Conservation (phyloP, 345 rosid genomes). For the Dimocarpus longan region DNA sequence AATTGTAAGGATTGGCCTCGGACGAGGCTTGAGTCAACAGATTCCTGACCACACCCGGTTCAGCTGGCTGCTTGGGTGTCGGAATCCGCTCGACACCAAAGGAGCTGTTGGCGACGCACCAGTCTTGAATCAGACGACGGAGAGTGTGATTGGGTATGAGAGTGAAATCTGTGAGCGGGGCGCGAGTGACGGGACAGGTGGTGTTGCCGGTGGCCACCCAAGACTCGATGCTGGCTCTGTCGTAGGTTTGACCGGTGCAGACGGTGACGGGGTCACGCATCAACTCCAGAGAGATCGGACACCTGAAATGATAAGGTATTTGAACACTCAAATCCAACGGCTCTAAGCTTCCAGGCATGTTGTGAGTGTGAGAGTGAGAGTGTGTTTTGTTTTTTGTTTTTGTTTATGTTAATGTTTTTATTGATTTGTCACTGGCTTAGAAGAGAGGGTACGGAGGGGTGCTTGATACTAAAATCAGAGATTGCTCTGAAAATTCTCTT, state of each 20-base stretch:
- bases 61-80: constrained; percentile 96
- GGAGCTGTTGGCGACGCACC: constrained; percentile 92
- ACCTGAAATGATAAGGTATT: constrained; percentile 90
- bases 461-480: background rate
- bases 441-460: background rate
- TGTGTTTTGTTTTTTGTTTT: background rate
- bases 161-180: constrained; percentile 74
- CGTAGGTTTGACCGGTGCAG: constrained; percentile 94
- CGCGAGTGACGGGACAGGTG: constrained; percentile 89
- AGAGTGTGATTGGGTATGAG: constrained; percentile 98
- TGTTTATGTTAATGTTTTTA: background rate
- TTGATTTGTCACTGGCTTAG: background rate
- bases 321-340: constrained; percentile 78
- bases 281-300: constrained; percentile 94
- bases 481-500: constrained; percentile 40
- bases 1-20: constrained; percentile 34
- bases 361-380: no score
- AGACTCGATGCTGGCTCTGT: constrained; percentile 92
- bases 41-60: constrained; percentile 63
- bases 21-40: constrained; percentile 67
- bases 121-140: constrained; percentile 93
- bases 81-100: constrained; percentile 87
- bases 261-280: constrained; percentile 97
- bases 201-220: constrained; percentile 95
- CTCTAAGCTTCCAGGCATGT: constrained; percentile 71